phyloP scores from a whole-genome alignment of 345 rosid species.

The Brassica juncea region DNA sequence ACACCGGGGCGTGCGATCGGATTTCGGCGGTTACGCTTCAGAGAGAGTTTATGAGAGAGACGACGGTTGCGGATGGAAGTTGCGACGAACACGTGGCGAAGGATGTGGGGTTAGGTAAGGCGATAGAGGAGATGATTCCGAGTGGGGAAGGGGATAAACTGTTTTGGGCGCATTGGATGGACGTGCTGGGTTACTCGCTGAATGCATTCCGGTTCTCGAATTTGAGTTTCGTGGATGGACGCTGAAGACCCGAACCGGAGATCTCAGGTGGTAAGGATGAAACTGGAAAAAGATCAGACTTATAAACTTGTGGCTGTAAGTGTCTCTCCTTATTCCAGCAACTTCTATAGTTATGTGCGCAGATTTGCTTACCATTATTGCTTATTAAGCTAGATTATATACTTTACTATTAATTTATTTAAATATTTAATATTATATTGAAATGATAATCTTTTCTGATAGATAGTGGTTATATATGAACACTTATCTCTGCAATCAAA shows the following conservation, averaged over 20 bases:
- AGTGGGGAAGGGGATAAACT: constrained; percentile 67
- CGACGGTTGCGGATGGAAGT: constrained; percentile 15
- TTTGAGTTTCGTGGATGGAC: constrained; percentile 53
- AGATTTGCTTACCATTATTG: neutral
- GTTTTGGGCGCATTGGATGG: constrained; percentile 69
- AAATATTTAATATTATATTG: too few species aligned
- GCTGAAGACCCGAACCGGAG: constrained; percentile 39
- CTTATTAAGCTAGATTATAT: neutral
- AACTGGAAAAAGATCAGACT: constrained; percentile 53
- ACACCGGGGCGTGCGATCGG: constrained; percentile 75
- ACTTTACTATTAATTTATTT: too few species aligned
- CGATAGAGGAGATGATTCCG: constrained; percentile 76
- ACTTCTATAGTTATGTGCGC: neutral
- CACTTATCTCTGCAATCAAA: too few species aligned
- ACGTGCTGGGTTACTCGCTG: constrained; percentile 87
- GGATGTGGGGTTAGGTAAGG: constrained; percentile 46
- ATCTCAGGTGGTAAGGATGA: constrained; percentile 62
- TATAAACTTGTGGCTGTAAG: constrained; percentile 57
- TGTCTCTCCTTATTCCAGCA: neutral
- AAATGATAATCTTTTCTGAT: too few species aligned
- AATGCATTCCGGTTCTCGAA: constrained; percentile 68
- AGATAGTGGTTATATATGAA: too few species aligned
- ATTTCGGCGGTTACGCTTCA: constrained; percentile 61
- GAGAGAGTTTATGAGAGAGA: constrained; percentile 50
- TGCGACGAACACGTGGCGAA: constrained; percentile 12